Percentiles rank a stretch among this genome's conserved stretches.
These are phyloP conservation scores for Dendrobium officinale DNA, from an alignment of 106 monocot species.

Conservation along the genomic window DNA sequence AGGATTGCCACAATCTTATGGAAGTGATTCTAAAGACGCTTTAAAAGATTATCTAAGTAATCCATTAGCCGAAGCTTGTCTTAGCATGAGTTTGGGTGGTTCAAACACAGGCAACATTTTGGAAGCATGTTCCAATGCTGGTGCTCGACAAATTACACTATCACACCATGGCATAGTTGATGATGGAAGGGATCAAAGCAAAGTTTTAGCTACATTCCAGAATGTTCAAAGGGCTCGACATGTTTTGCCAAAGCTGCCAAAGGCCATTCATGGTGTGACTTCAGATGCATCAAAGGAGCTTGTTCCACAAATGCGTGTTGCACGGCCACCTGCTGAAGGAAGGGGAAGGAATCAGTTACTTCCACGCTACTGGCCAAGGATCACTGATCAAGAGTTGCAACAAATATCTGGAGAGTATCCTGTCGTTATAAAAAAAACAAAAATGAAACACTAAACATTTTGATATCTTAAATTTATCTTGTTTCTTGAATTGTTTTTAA, in stretches of 20 bases:
- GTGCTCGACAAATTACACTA: constrained; percentile 14
- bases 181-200: constrained; percentile 47
- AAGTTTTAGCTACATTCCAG: constrained; percentile 28
- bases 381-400: constrained; percentile 94
- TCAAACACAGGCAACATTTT: constrained; percentile 28
- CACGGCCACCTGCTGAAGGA: constrained; percentile 86
- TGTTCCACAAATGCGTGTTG: constrained; percentile 59
- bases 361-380: constrained; percentile 98
- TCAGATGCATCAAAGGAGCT: constrained; percentile 55
- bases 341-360: constrained; percentile 80
- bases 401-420: constrained; percentile 99
- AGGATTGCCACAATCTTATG: constrained; percentile 14
- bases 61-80: constrained; percentile 27
- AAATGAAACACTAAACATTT: background rate
- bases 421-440: constrained; percentile 2
- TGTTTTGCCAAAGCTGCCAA: constrained; percentile 48
- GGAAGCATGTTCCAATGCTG: constrained; percentile 23
- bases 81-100: constrained; percentile 54
- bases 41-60: constrained; percentile 22
- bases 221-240: constrained; percentile 48
- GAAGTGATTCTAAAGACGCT: constrained; percentile 28
- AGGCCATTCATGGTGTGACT: constrained; percentile 15
- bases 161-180: constrained; percentile 19
- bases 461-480: background rate
- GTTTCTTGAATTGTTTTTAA: constrained; percentile 1